A percentile compares a stretch with the other conserved stretches of the same genome.
Conservation (phyloP, 768 basidiomycete genomes). For the Chlorophyllum brunneum region DNA sequence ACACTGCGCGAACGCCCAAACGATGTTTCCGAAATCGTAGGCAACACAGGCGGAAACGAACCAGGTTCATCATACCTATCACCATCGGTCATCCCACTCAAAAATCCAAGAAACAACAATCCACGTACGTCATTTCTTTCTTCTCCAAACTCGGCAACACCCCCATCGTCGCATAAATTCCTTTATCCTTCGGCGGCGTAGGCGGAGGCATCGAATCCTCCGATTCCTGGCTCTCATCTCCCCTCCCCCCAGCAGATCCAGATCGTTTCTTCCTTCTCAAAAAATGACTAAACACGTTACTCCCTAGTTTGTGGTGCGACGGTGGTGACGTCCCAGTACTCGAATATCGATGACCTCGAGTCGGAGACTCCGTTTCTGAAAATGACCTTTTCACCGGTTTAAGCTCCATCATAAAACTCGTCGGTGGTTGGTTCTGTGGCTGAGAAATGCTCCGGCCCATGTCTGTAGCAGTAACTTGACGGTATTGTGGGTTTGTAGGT, state of each 20-base stretch:
- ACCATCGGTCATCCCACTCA: background rate
- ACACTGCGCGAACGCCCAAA: background rate
- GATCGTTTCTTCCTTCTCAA: constrained; percentile 36
- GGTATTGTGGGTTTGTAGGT: background rate
- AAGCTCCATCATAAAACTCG: constrained; percentile 1
- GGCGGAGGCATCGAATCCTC: constrained; percentile 31
- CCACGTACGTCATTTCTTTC: background rate
- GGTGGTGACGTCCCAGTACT: constrained; percentile 15
- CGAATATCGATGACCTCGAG: constrained; percentile 19
- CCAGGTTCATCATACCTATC: constrained; percentile 24
- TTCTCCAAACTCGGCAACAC: background rate
- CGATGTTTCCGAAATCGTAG: constrained; percentile 6
- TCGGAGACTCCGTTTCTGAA: constrained; percentile 31
- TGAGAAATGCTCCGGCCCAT: constrained; percentile 12
- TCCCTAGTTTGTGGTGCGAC: constrained; percentile 23
- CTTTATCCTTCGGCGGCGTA: constrained; percentile 44
- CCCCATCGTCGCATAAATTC: constrained; percentile 16
- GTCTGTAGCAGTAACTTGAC: background rate
- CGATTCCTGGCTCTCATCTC: constrained; percentile 17
- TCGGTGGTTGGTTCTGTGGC: constrained; percentile 10
- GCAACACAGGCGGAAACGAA: constrained; percentile 18
- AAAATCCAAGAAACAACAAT: background rate
- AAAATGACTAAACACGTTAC: constrained; percentile 28
- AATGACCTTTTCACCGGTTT: constrained; percentile 20
- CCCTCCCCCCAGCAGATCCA: constrained; percentile 15